Conservation (phyloP, 2,329 filamentous ascomycete genomes). For the Thelonectria blattea region DNA sequence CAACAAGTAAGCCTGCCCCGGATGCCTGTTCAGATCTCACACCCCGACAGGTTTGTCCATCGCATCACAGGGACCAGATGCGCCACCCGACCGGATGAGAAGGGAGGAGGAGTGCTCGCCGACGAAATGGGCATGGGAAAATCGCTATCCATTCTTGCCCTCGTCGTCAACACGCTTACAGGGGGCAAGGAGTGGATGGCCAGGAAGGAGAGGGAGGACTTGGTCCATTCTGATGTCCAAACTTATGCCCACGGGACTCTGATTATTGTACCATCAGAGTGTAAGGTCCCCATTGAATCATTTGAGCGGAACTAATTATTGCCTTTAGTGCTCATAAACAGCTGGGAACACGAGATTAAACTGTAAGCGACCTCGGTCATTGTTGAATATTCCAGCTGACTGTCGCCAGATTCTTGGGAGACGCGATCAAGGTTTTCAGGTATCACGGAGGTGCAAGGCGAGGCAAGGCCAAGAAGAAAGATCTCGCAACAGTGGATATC, state of each 20-base stretch:
- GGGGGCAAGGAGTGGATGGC: conserved; percentile 45
- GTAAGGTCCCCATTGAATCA: conserved; percentile 34
- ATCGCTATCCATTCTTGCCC: conserved; percentile 57
- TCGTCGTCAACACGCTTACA: conserved; percentile 51
- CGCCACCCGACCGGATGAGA: conserved; percentile 38
- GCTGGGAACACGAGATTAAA: conserved; percentile 48
- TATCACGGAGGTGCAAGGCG: conserved; percentile 7
- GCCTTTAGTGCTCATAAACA: conserved; percentile 46
- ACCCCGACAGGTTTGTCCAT: conserved; percentile 43
- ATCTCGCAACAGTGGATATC: conserved; percentile 11
- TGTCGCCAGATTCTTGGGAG: background rate
- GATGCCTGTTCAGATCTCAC: background rate
- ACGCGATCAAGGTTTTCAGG: background rate
- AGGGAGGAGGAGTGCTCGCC: conserved; percentile 57
- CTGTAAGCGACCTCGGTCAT: conserved; percentile 34
- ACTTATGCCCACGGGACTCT: conserved; percentile 48
- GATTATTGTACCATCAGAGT: conserved; percentile 51
- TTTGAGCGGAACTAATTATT: background rate
- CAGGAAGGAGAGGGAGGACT: conserved; percentile 25
- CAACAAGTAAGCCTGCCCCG: no score
- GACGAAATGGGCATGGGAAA: conserved; percentile 70
- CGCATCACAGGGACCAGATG: conserved; percentile 47
- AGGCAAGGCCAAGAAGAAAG: background rate
- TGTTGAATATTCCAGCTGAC: background rate
- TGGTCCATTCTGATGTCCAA: conserved; percentile 20